These are phyloP conservation scores for Testicularia cyperi DNA, from an alignment of 1,284 basidiomycete species.

Conservation along the genomic window DNA sequence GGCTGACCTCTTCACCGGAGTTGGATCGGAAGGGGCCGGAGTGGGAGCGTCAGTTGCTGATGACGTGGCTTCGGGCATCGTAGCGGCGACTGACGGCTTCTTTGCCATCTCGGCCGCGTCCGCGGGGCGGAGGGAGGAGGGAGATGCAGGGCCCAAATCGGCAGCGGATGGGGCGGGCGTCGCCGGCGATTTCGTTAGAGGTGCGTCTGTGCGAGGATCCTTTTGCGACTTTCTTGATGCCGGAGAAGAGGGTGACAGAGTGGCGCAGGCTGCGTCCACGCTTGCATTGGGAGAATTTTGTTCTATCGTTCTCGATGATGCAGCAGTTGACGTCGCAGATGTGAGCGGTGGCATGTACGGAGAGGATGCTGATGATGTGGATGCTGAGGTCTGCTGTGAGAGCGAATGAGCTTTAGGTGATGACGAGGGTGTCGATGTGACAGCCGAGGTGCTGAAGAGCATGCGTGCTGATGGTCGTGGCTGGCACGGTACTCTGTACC, in stretches of 20 bases:
- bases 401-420: neutral
- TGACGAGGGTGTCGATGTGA: neutral
- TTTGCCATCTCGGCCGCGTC: constrained; percentile 24
- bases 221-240: constrained; percentile 39
- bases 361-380: constrained; percentile 7
- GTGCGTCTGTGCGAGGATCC: constrained; percentile 18
- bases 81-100: constrained; percentile 26
- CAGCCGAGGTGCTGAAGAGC: constrained; percentile 1
- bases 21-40: neutral
- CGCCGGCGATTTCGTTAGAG: constrained; percentile 15
- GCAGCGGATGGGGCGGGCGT: constrained; percentile 24
- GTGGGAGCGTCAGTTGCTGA: constrained; percentile 1
- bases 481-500: no score
- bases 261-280: constrained; percentile 38
- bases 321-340: neutral
- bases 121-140: constrained; percentile 12
- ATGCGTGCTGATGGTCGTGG: no score
- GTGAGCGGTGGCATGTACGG: constrained; percentile 1
- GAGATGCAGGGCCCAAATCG: constrained; percentile 13
- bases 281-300: constrained; percentile 10
- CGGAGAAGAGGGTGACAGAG: constrained; percentile 42
- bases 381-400: constrained; percentile 2
- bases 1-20: constrained; percentile 16
- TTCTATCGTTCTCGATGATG: neutral
- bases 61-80: constrained; percentile 33